phyloP scores from a whole-genome alignment of 208 protist species.

The Crithidia thermophila region DNA sequence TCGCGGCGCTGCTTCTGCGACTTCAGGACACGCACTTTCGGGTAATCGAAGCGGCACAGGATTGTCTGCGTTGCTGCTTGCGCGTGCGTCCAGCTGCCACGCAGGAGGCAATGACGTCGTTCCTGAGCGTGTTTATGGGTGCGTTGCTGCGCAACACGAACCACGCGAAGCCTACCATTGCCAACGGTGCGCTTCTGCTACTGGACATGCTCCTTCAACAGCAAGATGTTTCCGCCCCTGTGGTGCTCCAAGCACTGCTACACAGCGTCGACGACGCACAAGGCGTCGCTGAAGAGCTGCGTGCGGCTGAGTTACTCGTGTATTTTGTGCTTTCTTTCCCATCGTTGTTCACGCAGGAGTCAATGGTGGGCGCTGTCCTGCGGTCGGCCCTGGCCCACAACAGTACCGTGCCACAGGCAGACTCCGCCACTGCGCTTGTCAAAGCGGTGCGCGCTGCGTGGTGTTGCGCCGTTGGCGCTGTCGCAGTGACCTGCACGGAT shows the following conservation, averaged over 20 bases:
- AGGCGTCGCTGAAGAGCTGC: neutral
- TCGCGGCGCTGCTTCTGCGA: conserved; percentile 25
- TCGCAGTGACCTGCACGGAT: conserved; percentile 5
- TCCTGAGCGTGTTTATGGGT: neutral
- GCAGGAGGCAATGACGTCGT: conserved; percentile 2
- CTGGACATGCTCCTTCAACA: conserved; percentile 10
- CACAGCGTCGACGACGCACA: conserved; percentile 5
- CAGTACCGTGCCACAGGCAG: neutral
- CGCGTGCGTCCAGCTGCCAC: neutral
- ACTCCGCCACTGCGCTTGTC: too few relatives aligned
- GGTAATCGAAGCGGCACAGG: conserved; percentile 42
- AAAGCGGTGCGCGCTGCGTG: neutral
- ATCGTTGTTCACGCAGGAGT: conserved; percentile 10
- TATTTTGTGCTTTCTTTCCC: conserved; percentile 4
- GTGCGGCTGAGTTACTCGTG: conserved; percentile 13
- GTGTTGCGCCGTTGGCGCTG: conserved; percentile 4
- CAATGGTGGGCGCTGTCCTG: conserved; percentile 3
- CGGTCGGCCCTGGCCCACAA: conserved; percentile 15
- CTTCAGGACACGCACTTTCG: conserved; percentile 62
- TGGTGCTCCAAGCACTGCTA: conserved; percentile 14
- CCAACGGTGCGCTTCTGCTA: conserved; percentile 7
- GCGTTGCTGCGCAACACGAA: conserved; percentile 7
- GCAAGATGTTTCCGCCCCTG: conserved; percentile 3
- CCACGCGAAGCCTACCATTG: conserved; percentile 11
- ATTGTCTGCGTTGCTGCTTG: conserved; percentile 22